Conservation (phyloP, 1,139 yeast genomes). For the Sugiyamaella grinbergsii region DNA sequence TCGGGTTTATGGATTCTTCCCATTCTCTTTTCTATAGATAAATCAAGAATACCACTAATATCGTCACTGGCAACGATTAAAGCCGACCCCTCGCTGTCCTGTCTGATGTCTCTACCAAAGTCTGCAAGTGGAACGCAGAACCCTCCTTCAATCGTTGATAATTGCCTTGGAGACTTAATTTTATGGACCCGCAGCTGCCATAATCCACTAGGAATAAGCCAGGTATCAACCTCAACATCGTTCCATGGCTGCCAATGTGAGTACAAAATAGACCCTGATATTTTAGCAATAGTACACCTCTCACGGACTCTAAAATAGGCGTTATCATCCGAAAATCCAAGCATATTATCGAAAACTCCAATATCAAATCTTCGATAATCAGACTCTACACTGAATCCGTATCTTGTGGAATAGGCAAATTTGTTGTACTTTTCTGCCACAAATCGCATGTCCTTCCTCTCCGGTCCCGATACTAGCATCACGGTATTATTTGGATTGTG, state of each 20-base stretch:
- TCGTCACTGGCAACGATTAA: conserved; percentile 20
- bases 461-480: conserved; percentile 38
- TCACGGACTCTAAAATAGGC: conserved; percentile 29
- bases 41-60: conserved; percentile 26
- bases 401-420: conserved; percentile 41
- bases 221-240: conserved; percentile 37
- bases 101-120: conserved; percentile 2
- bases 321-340: conserved; percentile 31
- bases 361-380: conserved; percentile 28
- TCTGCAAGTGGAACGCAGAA: conserved; percentile 25
- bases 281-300: conserved; percentile 31
- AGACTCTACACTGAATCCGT: conserved; percentile 39
- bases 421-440: conserved; percentile 40
- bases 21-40: conserved; percentile 23
- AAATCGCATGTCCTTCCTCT: conserved; percentile 31
- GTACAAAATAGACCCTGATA: conserved; percentile 32
- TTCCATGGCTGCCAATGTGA: conserved; percentile 36
- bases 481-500: conserved; percentile 34
- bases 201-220: conserved; percentile 33
- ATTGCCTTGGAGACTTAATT: conserved; percentile 27
- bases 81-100: conserved; percentile 19
- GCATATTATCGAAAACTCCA: conserved; percentile 34
- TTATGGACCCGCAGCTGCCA: conserved; percentile 39
- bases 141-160: conserved; percentile 37
- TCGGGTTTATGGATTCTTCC: conserved; percentile 33